Base-by-base conservation (phyloP, 176 grass and related monocot genomes). In the Hordeum vulgare region DNA sequence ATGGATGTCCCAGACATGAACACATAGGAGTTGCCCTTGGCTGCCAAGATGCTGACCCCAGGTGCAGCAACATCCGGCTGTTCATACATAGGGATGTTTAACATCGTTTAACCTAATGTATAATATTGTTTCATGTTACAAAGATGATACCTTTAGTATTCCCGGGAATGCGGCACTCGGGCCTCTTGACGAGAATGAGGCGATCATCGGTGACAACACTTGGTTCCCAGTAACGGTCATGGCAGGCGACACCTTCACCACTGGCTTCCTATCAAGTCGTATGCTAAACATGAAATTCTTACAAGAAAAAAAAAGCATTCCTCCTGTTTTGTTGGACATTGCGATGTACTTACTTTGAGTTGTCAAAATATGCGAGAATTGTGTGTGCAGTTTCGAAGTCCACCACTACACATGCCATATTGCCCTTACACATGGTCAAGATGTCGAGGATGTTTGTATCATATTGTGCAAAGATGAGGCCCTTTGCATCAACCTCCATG, bases 401-500 rank as follows among this genome's bases (percentile, higher is more conserved):
- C 31, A 86, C 56, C 0, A 86, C 5, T 69, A 80, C 68, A 11
- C 77, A 86, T 4, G 68, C 10, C n/a, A 65, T 64, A 13, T 31
- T 24, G 24, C 28, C 29, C 0, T 27, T 6, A 31, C 65, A 62
- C 1, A 33, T 15, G 13, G 27, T 29, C 13, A 24, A 3, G 2
- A 0, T 2, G 4, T 63, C 28, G 2, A 81, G 31, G 29, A 15
- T 0, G 17, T 74, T 74, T 4, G 26, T 6, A 45, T 49, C 37
- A 23, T 57, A 21, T 34, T 86, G 85, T 6, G 25, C 24, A 34
- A 75, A 81, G 66, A 86, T 86, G 1, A 81, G 24, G 69, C 77
- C 85, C 77, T 13, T 49, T 3, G 24, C 76, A 0, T 66, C 64
- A 4, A 40, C 58, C 11, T 8, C 1, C 3, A 4, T 2, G 15